A percentile compares a stretch with the other conserved stretches of the same genome.
These are phyloP conservation scores for Omphalotus guepiniiformis DNA, from an alignment of 768 basidiomycete genomes.

Conservation along the genomic window DNA sequence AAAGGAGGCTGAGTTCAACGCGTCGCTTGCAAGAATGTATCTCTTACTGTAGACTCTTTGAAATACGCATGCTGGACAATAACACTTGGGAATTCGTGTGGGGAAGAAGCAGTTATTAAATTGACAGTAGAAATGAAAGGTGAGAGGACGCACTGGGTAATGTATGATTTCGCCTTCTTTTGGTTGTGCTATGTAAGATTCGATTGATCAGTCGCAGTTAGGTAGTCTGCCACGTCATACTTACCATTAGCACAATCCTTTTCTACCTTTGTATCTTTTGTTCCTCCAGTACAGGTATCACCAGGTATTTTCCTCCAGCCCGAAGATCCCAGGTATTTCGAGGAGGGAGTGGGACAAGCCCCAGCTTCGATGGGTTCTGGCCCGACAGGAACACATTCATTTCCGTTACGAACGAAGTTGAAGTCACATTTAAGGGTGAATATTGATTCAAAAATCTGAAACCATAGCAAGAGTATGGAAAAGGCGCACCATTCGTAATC, in stretches of 20 bases:
- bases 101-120: slow-evolving; percentile 3
- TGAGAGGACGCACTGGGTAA: slow-evolving; percentile 52
- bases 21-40: neutral
- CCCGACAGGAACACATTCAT: slow-evolving; percentile 78
- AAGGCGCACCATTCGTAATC: slow-evolving; percentile 87
- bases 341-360: slow-evolving; percentile 54
- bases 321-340: slow-evolving; percentile 81
- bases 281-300: slow-evolving; percentile 76
- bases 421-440: slow-evolving; percentile 59
- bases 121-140: neutral
- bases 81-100: slow-evolving; percentile 65
- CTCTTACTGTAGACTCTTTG: slow-evolving; percentile 61
- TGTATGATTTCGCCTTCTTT: slow-evolving; percentile 74
- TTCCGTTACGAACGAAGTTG: slow-evolving; percentile 74
- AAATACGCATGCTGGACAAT: slow-evolving; percentile 84
- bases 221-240: slow-evolving; percentile 23
- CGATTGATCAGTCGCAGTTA: neutral
- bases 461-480: neutral
- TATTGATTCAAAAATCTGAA: slow-evolving; percentile 4
- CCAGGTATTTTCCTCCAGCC: slow-evolving; percentile 93
- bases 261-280: slow-evolving; percentile 62
- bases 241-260: slow-evolving; percentile 81
- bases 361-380: slow-evolving; percentile 84
- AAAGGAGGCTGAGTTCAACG: neutral
- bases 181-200: slow-evolving; percentile 63